phyloP scores from a whole-genome alignment of 768 basidiomycete genomes.

The Phlebiopsis gigantea region DNA sequence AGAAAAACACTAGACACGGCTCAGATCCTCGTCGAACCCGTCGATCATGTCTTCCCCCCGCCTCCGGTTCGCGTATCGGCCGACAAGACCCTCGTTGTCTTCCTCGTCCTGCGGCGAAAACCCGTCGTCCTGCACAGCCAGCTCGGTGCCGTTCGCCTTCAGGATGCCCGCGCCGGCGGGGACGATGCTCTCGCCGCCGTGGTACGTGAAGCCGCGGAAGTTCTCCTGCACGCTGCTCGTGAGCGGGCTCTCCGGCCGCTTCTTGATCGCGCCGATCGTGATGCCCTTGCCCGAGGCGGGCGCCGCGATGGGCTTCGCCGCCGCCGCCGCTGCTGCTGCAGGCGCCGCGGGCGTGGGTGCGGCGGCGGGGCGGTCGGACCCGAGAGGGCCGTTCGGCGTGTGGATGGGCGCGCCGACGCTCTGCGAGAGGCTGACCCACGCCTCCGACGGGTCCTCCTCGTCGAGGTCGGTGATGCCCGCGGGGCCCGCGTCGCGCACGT shows the following conservation, averaged over 20 bases:
- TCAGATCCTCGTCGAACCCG: conserved; percentile 26
- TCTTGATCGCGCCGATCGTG: conserved; percentile 41
- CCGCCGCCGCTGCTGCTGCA: conserved; percentile 3
- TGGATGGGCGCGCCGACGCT: conserved; percentile 35
- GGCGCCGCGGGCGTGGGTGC: conserved; percentile 8
- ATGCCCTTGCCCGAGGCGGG: conserved; percentile 15
- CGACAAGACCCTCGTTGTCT: conserved; percentile 65
- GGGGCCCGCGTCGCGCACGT: conserved; percentile 66
- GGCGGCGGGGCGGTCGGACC: conserved; percentile 30
- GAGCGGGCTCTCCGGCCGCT: conserved; percentile 51
- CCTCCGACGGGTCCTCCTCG: conserved; percentile 64
- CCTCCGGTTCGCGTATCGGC: conserved; percentile 54
- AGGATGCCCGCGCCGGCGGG: conserved; percentile 38
- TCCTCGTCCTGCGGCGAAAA: conserved; percentile 27
- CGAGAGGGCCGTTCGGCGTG: conserved; percentile 74
- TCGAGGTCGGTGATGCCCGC: conserved; percentile 37
- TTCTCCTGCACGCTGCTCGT: conserved; percentile 95
- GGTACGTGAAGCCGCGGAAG: conserved; percentile 91
- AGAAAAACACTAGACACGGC: neutral
- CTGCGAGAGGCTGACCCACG: conserved; percentile 50
- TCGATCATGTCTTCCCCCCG: conserved; percentile 33
- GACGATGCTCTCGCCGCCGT: conserved; percentile 62
- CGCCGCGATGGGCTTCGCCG: conserved; percentile 6
- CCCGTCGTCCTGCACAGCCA: conserved; percentile 29
- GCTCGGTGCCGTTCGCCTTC: conserved; percentile 24